Percentiles rank a stretch among this genome's conserved stretches.
phyloP scores from a whole-genome alignment of 2,329 filamentous ascomycete genomes.

The Trichoderma harzianum region DNA sequence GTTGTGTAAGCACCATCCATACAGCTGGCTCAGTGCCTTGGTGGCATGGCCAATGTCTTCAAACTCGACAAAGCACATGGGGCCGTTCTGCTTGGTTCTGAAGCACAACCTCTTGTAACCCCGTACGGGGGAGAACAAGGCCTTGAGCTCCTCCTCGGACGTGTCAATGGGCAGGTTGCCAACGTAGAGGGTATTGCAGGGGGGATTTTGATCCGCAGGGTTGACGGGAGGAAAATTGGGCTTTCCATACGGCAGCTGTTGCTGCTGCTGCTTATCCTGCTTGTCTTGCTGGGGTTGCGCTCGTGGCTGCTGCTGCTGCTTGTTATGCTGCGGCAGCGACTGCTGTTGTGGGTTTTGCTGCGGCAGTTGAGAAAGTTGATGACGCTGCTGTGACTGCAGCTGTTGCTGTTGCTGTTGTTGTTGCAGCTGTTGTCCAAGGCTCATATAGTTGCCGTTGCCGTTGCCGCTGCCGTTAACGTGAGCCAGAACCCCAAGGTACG shows the following conservation, averaged over 20 bases:
- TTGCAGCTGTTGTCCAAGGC: conserved; percentile 11
- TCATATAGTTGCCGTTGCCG: neutral
- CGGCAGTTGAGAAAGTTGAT: neutral
- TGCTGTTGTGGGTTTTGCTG: neutral
- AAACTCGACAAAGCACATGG: conserved; percentile 99
- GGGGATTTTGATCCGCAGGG: conserved; percentile 92
- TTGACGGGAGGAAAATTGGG: conserved; percentile 82
- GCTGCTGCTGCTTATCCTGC: conserved; percentile 28
- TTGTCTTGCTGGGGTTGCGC: conserved; percentile 18
- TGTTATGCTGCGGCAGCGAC: neutral
- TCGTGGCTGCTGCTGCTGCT: neutral
- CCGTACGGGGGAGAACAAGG: conserved; percentile 85
- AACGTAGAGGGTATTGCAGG: conserved; percentile 96
- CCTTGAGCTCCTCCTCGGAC: conserved; percentile 91
- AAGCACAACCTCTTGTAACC: conserved; percentile 96
- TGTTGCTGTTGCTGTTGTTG: conserved; percentile 19
- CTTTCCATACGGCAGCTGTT: conserved; percentile 48
- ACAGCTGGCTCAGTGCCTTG: conserved; percentile 84
- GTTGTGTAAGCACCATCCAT: conserved; percentile 82
- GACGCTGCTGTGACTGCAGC: neutral
- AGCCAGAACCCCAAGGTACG: conserved; percentile 52
- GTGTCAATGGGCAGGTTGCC: conserved; percentile 94
- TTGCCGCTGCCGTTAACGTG: conserved; percentile 41
- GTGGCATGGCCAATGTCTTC: conserved; percentile 91
- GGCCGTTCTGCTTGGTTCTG: conserved; percentile 89